A percentile compares a stretch with the other conserved stretches of the same genome.
Conservation (phyloP, 805 yeast genomes). For the Brettanomyces anomalus region DNA sequence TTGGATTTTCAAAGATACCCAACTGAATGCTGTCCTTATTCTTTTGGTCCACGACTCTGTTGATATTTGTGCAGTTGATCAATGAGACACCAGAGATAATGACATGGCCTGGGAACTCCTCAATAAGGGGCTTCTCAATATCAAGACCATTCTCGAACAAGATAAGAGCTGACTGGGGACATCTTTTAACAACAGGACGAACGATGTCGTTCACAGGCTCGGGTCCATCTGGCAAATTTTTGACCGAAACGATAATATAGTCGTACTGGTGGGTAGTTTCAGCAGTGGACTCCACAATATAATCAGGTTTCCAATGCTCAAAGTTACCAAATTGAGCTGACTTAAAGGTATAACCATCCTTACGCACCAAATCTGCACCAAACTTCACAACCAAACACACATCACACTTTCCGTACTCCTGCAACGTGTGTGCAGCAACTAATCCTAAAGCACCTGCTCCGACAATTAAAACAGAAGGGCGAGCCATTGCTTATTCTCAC, state of each 20-base stretch:
- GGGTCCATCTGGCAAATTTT: slow-evolving; percentile 50
- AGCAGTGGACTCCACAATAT: slow-evolving; percentile 30
- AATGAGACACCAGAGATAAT: slow-evolving; percentile 30
- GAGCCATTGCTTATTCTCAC: neutral
- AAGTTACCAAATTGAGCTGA: slow-evolving; percentile 53
- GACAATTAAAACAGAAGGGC: slow-evolving; percentile 43
- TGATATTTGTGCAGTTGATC: slow-evolving; percentile 23
- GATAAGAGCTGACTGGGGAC: slow-evolving; percentile 21
- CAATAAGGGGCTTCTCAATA: slow-evolving; percentile 27
- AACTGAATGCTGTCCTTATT: slow-evolving; percentile 25
- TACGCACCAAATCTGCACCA: slow-evolving; percentile 43
- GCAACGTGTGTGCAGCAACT: slow-evolving; percentile 59
- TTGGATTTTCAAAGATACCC: slow-evolving; percentile 26
- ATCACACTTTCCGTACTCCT: slow-evolving; percentile 32
- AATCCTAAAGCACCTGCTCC: slow-evolving; percentile 86
- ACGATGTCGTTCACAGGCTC: slow-evolving; percentile 34
- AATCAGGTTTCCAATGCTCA: slow-evolving; percentile 46
- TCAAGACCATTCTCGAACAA: slow-evolving; percentile 33
- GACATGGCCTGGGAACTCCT: slow-evolving; percentile 23
- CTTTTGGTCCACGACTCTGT: slow-evolving; percentile 20
- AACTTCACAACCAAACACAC: slow-evolving; percentile 57
- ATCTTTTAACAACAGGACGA: slow-evolving; percentile 25
- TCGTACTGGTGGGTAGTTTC: slow-evolving; percentile 41
- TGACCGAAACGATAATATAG: slow-evolving; percentile 48
- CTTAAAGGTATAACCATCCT: slow-evolving; percentile 47